Conservation (phyloP, 2,329 filamentous ascomycete species). For the Arthrobotrys iridis region DNA sequence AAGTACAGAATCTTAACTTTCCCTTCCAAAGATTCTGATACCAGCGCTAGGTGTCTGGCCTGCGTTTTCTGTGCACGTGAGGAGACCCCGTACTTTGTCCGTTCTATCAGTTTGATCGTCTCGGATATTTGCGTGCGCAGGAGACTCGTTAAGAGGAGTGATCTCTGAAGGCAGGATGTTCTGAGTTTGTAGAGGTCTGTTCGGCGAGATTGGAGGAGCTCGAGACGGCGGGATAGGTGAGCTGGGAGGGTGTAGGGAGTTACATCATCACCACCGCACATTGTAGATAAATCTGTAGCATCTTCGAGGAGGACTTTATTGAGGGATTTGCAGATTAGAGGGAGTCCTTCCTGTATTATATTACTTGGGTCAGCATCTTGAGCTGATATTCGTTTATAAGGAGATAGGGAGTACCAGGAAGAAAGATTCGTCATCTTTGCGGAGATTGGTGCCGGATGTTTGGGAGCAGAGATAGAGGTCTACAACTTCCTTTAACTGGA, state of each 20-base stretch:
- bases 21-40: conserved; percentile 56
- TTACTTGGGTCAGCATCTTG: not conserved
- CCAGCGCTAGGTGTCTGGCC: conserved; percentile 55
- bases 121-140: conserved; percentile 23
- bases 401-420: conserved; percentile 32
- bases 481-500: conserved; percentile 41
- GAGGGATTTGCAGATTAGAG: conserved; percentile 46
- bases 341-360: conserved; percentile 31
- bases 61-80: conserved; percentile 53
- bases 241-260: conserved; percentile 32
- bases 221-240: conserved; percentile 28
- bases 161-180: conserved; percentile 47
- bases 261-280: conserved; percentile 35
- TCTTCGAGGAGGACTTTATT: conserved; percentile 52
- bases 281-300: conserved; percentile 44
- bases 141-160: conserved; percentile 50
- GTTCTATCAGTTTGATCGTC: conserved; percentile 36
- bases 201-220: conserved; percentile 21
- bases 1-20: conserved; percentile 57
- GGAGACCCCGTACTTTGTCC: conserved; percentile 51
- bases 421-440: conserved; percentile 52
- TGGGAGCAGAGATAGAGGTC: conserved; percentile 48
- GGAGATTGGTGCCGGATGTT: conserved; percentile 32
- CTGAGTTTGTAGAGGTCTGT: conserved; percentile 54
- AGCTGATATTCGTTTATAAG: not conserved